Base-by-base conservation (phyloP, 2,329 filamentous ascomycete genomes). In the Lasiodiplodia gonubiensis region DNA sequence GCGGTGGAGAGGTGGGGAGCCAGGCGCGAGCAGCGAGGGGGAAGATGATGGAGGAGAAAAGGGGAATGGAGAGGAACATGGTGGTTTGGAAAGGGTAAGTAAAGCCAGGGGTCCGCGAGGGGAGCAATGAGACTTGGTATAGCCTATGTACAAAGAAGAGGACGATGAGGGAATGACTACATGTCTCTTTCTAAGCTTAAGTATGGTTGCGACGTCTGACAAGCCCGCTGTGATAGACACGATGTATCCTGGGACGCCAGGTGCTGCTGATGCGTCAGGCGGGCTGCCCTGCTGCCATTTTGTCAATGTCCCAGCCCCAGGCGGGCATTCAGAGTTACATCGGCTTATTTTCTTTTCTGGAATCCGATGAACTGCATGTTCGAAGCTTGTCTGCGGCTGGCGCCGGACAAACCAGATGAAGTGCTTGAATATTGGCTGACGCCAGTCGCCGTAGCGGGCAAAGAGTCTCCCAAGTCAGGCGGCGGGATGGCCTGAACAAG, bases 1-100 rank as follows among this genome's bases (percentile, higher is more conserved):
- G 2, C 16, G 66, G 57, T 8, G 49, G 35, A n/a, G 25, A 33
- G n/a, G 25, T 39, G 37, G 66, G 66, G 48, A 64, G 57, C 66
- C 66, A 67, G 39, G 66, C 66, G 42, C 8, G 2, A 3, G 59
- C n/a, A n/a, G 49, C n/a, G 57, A 18, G 6, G 27, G 39, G 57
- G 39, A 49, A 23, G 35, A 46, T 25, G 39, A 25, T 1, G 16
- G 21, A 21, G 42, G 25, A 12, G 27, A 30, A 18, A 10, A 51
- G n/a, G 59, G 23, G 30, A 25, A 48, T 16, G 18, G 16, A 27
- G 37, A 16, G 6, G 59, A 21, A 16, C 4, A n/a, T n/a, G 37
- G 16, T 14, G n/a, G 21, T 37, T 18, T 10, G 53, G 8, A n/a
- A 35, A 11, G 55, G 37, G 14, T 12, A 23, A 30, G 21, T 16